Percentiles rank a stretch among this genome's conserved stretches.
These are phyloP conservation scores for Bipolaris bicolor DNA, from an alignment of 2,329 filamentous ascomycete genomes.

Conservation along the genomic window DNA sequence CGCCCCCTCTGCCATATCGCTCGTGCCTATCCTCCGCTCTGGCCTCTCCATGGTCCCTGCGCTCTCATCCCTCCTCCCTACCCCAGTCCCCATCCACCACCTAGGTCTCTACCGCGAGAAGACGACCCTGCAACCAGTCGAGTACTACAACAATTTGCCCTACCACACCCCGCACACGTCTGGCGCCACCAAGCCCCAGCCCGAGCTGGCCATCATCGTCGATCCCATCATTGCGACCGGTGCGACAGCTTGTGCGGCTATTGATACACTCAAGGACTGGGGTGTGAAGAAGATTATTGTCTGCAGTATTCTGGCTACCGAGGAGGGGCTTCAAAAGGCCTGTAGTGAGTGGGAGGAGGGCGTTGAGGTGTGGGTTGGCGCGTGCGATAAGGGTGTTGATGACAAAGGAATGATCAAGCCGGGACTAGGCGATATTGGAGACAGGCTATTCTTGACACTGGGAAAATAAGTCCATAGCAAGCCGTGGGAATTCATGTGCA, in stretches of 20 bases:
- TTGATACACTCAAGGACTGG: slow-evolving; percentile 89
- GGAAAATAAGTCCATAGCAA: slow-evolving; percentile 63
- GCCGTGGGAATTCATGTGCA: not conserved
- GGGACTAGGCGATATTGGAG: slow-evolving; percentile 87
- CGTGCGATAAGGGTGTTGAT: slow-evolving; percentile 75
- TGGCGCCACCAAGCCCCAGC: slow-evolving; percentile 34
- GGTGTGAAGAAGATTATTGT: slow-evolving; percentile 83
- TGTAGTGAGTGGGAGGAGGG: slow-evolving; percentile 79
- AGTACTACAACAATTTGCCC: slow-evolving; percentile 98
- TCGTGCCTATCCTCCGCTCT: slow-evolving; percentile 91
- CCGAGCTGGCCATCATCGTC: slow-evolving; percentile 78
- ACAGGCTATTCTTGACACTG: slow-evolving; percentile 85
- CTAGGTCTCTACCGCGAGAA: slow-evolving; percentile 94
- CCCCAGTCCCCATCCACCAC: slow-evolving; percentile 83
- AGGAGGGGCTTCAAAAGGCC: slow-evolving; percentile 71
- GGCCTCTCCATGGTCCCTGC: slow-evolving; percentile 91
- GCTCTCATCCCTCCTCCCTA: slow-evolving; percentile 80
- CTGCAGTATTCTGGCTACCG: slow-evolving; percentile 74
- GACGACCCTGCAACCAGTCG: slow-evolving; percentile 83
- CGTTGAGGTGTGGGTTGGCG: slow-evolving; percentile 82
- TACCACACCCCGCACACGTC: slow-evolving; percentile 65
- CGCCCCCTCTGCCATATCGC: slow-evolving; percentile 70
- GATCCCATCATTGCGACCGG: slow-evolving; percentile 95
- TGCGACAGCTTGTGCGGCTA: slow-evolving; percentile 85
- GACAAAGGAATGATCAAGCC: slow-evolving; percentile 88